Evolutionary conservation across 23 red algal species (phyloP), one percentile per base, ranked within the genome.

Genomic region (Agarophyton chilense): DNA sequence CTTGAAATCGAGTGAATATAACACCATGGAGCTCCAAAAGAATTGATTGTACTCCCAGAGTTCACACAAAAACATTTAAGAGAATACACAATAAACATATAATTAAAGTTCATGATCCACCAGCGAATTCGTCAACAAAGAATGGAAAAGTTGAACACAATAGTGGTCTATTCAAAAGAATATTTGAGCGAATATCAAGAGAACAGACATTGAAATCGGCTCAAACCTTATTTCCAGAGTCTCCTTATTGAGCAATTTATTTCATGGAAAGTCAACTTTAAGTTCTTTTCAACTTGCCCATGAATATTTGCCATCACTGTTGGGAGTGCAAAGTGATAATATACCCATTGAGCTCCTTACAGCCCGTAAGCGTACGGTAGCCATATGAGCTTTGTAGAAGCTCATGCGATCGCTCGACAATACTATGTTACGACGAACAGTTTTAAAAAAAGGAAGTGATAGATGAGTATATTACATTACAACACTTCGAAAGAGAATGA

Each of bases 401-500:
- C 24, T 60, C 11, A 2, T 83, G 0, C 65, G 66, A 0, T 0
- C 79, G 24, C 55, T 45, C 19, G 47, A 47, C 47, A 29, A 49
- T 24, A 33, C 46, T 38, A 33, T 83, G 1, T 7, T 49, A 6
- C 45, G 35, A 1, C 55, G 55, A 25, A 16, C 65, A 17, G 36
- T 19, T 32, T 21, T 66, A 21, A 66, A 47, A 4, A 31, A 26
- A 4, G 56, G 61, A 4, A 16, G 36, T 10, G 7, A 35, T 9
- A 64, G 65, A 26, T 83, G 79, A 35, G 55, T 83, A 5, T 83
- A n/a, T n/a, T n/a, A n/a, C n/a, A 83, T 28, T 47, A 83, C 25
- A 83, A 83, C 1, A 60, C 55, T 5, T 83, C 56, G 40, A 60
- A 83, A 24, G 55, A 66, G 56, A 83, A 83, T 18, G 54, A 83